Evolutionary conservation across 768 basidiomycete species (phyloP).

Genomic region (Cystofilobasidium macerans): DNA sequence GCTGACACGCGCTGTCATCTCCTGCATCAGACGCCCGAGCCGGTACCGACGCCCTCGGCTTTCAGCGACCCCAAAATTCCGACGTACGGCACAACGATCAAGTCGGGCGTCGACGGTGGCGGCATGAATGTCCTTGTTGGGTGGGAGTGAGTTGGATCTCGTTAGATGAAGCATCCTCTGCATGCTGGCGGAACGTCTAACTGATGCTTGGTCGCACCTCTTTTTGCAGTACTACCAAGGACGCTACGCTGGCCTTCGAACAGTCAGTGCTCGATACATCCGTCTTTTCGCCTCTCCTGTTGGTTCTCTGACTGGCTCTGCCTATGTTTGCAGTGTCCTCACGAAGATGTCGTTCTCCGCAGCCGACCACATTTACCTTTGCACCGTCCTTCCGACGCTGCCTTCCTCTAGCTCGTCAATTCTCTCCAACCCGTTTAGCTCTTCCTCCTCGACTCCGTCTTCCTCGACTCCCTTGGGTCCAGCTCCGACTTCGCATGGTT

Average conservation of each 20-base stretch:
- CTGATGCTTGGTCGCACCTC: not conserved
- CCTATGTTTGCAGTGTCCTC: slow-evolving; percentile 9
- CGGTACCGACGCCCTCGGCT: not conserved
- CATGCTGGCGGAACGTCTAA: not conserved
- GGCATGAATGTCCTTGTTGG: slow-evolving; percentile 12
- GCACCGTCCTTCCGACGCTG: slow-evolving; percentile 5
- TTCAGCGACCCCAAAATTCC: slow-evolving; percentile 21
- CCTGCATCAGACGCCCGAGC: not conserved
- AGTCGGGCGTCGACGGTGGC: not conserved
- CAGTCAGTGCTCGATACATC: not conserved
- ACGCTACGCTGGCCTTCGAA: not conserved
- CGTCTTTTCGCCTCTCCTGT: no score
- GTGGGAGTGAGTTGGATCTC: slow-evolving; percentile 15
- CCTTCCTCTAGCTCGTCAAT: not conserved
- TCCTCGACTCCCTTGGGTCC: not conserved
- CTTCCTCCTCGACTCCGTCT: not conserved
- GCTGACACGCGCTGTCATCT: not conserved
- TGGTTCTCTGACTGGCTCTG: no score
- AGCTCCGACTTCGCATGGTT: not conserved
- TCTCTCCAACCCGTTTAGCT: not conserved
- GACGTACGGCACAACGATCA: slow-evolving; percentile 14
- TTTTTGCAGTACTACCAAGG: slow-evolving; percentile 1
- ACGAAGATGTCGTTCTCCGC: slow-evolving; percentile 19
- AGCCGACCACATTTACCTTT: slow-evolving; percentile 15
- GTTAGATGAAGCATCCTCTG: not conserved